Percentiles rank a stretch among this genome's conserved stretches.
Conservation (phyloP, 257 asterid species). For the Anisodus tanguticus region DNA sequence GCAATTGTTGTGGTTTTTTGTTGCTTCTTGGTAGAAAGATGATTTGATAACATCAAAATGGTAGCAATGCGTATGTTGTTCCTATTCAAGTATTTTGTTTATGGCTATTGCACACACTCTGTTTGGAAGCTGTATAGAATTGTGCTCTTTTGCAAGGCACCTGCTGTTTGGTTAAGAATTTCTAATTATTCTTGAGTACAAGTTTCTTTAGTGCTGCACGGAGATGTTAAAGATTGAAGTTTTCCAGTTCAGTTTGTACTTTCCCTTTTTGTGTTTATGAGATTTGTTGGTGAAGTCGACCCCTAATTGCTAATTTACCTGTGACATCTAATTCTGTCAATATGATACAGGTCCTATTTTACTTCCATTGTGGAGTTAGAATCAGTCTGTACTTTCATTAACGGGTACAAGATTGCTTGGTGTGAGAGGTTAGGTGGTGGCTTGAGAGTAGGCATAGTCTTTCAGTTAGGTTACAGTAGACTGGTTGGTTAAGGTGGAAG, state of each 20-base stretch:
- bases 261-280: not conserved
- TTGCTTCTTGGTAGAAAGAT: not conserved
- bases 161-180: constrained; percentile 29
- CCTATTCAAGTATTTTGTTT: not conserved
- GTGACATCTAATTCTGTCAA: constrained; percentile 20
- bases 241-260: constrained; percentile 14
- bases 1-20: constrained; percentile 13
- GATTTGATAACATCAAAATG: not conserved
- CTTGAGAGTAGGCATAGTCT: not conserved
- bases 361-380: not conserved
- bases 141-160: not conserved
- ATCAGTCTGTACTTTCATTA: not conserved
- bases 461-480: not conserved
- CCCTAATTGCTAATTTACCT: not conserved
- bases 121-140: constrained; percentile 14
- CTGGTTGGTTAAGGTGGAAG: not conserved
- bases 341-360: not conserved
- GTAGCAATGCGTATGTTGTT: not conserved
- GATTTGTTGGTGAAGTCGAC: constrained; percentile 15
- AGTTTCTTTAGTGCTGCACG: not conserved
- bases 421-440: not conserved
- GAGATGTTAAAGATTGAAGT: not conserved
- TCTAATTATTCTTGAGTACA: not conserved
- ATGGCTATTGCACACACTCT: not conserved
- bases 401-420: constrained; percentile 9